These are phyloP conservation scores for Pneumocystis wakefieldiae DNA, from an alignment of 1,139 yeast genomes.

Conservation along the genomic window DNA sequence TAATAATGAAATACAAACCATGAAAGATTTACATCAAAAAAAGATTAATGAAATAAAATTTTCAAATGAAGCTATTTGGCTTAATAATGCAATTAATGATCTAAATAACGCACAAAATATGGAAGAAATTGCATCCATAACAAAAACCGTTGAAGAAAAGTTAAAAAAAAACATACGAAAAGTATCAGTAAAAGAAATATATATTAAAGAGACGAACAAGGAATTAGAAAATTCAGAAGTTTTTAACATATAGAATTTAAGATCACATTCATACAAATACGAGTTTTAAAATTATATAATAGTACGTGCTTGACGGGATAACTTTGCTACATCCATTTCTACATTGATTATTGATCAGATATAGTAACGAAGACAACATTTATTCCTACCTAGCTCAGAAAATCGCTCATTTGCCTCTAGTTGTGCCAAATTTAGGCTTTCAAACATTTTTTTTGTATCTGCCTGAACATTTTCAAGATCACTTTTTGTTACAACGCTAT, in stretches of 20 bases:
- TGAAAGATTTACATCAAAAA: not conserved
- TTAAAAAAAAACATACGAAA: not conserved
- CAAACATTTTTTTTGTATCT: slow-evolving; percentile 10
- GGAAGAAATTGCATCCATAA: not conserved
- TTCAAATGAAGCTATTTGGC: not conserved
- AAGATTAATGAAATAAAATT: not conserved
- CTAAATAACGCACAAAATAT: not conserved
- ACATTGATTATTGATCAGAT: not conserved
- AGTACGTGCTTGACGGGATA: not conserved
- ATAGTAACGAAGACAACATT: not conserved
- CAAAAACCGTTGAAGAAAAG: not conserved
- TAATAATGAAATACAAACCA: not conserved
- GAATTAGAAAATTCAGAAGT: not conserved
- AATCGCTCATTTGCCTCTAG: slow-evolving; percentile 7
- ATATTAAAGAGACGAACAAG: not conserved
- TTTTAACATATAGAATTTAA: not conserved
- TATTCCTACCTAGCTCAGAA: slow-evolving; percentile 4
- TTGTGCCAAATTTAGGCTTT: slow-evolving; percentile 6
- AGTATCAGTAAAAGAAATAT: not conserved
- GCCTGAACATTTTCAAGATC: slow-evolving; percentile 6
- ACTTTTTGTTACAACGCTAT: slow-evolving; percentile 4
- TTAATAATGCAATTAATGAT: not conserved
- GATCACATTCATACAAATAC: not conserved
- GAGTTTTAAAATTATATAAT: not conserved
- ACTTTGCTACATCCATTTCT: not conserved